A percentile compares a stretch with the other conserved stretches of the same genome.
phyloP scores from a whole-genome alignment of 768 basidiomycete species.

The Arthromyces matolae region DNA sequence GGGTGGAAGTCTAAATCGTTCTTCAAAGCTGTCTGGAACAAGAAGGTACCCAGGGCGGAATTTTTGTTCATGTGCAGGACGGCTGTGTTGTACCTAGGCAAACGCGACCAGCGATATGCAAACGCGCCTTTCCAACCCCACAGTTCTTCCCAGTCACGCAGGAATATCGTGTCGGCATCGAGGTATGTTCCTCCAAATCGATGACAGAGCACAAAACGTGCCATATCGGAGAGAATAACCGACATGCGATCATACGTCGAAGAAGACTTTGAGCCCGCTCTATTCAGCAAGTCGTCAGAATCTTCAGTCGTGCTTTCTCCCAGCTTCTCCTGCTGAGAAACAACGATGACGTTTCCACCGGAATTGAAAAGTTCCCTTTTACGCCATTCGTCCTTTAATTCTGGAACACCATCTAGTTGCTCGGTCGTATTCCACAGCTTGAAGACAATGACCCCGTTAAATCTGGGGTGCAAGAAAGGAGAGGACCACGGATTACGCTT shows the following conservation, averaged over 20 bases:
- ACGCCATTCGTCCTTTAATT: slow-evolving; percentile 90
- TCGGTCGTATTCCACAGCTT: slow-evolving; percentile 99
- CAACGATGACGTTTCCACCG: slow-evolving; percentile 70
- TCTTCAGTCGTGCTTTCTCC: slow-evolving; percentile 26
- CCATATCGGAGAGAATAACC: slow-evolving; percentile 95
- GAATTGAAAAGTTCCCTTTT: slow-evolving; percentile 84
- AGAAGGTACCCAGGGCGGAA: slow-evolving; percentile 86
- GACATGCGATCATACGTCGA: slow-evolving; percentile 86
- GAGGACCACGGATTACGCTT: slow-evolving; percentile 90
- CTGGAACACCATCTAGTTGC: slow-evolving; percentile 87
- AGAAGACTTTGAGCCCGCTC: slow-evolving; percentile 83
- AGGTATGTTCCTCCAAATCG: slow-evolving; percentile 96
- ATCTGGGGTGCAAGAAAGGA: slow-evolving; percentile 90
- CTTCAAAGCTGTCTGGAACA: slow-evolving; percentile 92
- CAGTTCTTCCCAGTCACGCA: slow-evolving; percentile 97
- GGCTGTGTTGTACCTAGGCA: slow-evolving; percentile 94
- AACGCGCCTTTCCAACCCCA: slow-evolving; percentile 98
- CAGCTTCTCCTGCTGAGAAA: slow-evolving; percentile 41
- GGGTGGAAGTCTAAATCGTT: slow-evolving; percentile 97
- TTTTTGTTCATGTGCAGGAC: slow-evolving; percentile 91
- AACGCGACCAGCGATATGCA: slow-evolving; percentile 92
- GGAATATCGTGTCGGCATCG: slow-evolving; percentile 92
- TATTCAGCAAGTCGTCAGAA: slow-evolving; percentile 53
- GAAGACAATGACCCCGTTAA: slow-evolving; percentile 91
- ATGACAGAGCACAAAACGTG: slow-evolving; percentile 94